A percentile compares a stretch with the other conserved stretches of the same genome.
Evolutionary conservation across 441 rosid genomes (phyloP).

Genomic region (Mallotus japonicus): DNA sequence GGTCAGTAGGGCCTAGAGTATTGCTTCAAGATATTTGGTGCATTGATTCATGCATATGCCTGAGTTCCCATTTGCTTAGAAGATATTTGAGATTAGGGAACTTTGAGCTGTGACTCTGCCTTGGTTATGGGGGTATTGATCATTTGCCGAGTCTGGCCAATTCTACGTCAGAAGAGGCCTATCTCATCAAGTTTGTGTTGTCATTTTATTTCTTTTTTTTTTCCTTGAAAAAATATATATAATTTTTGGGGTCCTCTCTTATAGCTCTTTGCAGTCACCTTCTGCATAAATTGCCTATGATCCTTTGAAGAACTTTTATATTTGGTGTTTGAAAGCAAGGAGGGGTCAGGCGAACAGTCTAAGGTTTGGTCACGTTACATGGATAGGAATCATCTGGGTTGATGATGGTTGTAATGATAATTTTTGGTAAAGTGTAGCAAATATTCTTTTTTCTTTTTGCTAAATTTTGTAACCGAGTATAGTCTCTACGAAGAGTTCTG

Average conservation of each 20-base stretch:
- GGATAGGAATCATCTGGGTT: conserved; percentile 4
- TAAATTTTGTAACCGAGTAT: conserved; percentile 25
- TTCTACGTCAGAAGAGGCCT: conserved; percentile 29
- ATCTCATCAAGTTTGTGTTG: conserved; percentile 8
- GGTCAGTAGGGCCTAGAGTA: conserved; percentile 9
- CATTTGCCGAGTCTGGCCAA: conserved; percentile 18
- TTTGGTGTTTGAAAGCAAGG: conserved; percentile 13
- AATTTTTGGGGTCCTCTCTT: not conserved
- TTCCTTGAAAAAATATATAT: not conserved
- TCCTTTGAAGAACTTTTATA: conserved; percentile 12
- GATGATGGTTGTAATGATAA: conserved; percentile 24
- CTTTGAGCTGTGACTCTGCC: conserved; percentile 13
- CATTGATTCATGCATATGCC: conserved; percentile 17
- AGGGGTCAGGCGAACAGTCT: conserved; percentile 13
- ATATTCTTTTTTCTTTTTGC: conserved; percentile 1
- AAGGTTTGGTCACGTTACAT: not conserved
- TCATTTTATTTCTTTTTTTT: not conserved
- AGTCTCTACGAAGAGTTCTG: conserved; percentile 20
- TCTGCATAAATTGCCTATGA: not conserved
- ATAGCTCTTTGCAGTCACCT: not conserved
- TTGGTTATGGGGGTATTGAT: conserved; percentile 14
- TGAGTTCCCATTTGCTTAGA: conserved; percentile 14
- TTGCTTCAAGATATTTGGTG: conserved; percentile 16
- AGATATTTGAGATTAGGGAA: not conserved
- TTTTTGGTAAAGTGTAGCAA: conserved; percentile 22